Evolutionary conservation across 345 rosid species (phyloP).

Genomic region (Durio zibethinus): DNA sequence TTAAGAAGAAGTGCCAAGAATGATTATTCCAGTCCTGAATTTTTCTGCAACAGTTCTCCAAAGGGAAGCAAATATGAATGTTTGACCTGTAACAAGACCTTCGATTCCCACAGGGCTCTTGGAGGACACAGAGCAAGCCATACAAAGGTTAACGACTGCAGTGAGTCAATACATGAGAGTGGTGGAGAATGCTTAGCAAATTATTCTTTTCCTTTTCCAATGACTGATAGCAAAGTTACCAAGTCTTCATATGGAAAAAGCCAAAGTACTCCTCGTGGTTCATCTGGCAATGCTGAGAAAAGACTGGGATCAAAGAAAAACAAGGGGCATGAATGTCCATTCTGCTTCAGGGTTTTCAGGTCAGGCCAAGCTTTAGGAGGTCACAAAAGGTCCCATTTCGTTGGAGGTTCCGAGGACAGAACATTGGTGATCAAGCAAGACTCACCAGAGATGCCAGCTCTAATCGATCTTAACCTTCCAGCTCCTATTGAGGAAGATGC

Average conservation of each 20-base stretch:
- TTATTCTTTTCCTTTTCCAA: constrained; percentile 38
- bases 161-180: constrained; percentile 45
- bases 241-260: constrained; percentile 26
- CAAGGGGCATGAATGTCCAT: constrained; percentile 81
- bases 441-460: constrained; percentile 40
- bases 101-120: constrained; percentile 22
- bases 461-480: constrained; percentile 90
- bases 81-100: constrained; percentile 29
- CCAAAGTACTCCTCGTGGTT: constrained; percentile 17
- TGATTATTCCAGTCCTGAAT: constrained; percentile 27
- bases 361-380: constrained; percentile 98
- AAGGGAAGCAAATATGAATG: constrained; percentile 42
- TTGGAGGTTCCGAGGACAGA: constrained; percentile 56
- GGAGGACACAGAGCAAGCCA: constrained; percentile 33
- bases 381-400: constrained; percentile 94
- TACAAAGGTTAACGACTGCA: constrained; percentile 29
- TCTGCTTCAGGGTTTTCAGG: constrained; percentile 77
- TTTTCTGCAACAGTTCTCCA: constrained; percentile 20
- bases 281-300: constrained; percentile 29
- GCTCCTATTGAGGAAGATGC: constrained; percentile 61
- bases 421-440: constrained; percentile 49
- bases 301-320: constrained; percentile 39
- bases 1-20: constrained; percentile 41
- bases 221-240: constrained; percentile 16
- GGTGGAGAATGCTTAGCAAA: constrained; percentile 50